Base-by-base conservation (phyloP, 2,329 filamentous ascomycete species). In the Fusarium verrucosum region DNA sequence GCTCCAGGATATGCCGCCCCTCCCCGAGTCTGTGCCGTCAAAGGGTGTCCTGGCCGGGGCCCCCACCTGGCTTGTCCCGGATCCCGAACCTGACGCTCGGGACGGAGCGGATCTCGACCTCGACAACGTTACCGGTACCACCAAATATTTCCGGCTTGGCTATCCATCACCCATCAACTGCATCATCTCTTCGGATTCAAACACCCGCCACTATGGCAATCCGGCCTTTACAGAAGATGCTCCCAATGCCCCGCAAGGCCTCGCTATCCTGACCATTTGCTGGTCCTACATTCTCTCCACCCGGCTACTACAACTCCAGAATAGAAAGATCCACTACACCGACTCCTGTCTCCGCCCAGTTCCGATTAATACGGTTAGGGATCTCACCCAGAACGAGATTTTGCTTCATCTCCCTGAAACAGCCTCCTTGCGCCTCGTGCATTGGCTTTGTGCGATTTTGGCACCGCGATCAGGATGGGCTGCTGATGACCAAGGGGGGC, bases 271-370 rank as follows among this genome's bases (percentile, higher is more conserved):
- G 50, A 66, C 68, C 58, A 56, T 72, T 57, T 70, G 68, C 44
- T 72, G 70, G 70, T 72, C 70, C 51, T 72, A 72, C 46, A 62
- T 72, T 37, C 65, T 72, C 68, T 72, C 70, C 62, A 70, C 68
- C 28, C 66, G 66, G 30, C 65, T 72, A 40, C 67, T 72, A 60
- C 65, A 72, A 53, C 70, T 72, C 33, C 70, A 72, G 54, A 46
- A 64, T 17, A 67, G 65, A 22, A 51, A 50, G 58, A 45, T 56
- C 57, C 68, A 65, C 61, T 72, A 69, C 58, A 72, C 68, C 47
- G 53, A 68, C 53, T 57, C 50, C 25, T 68, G 55, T 64, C 49
- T 72, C 58, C 66, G 45, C 41, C 66, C 70, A 50, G 47, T 68
- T 51, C 59, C 68, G 58, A 61, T 52, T 36, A 33, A 53, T 17